Evolutionary conservation across 1,284 basidiomycete species (phyloP).

Genomic region (Mixia osmundae): DNA sequence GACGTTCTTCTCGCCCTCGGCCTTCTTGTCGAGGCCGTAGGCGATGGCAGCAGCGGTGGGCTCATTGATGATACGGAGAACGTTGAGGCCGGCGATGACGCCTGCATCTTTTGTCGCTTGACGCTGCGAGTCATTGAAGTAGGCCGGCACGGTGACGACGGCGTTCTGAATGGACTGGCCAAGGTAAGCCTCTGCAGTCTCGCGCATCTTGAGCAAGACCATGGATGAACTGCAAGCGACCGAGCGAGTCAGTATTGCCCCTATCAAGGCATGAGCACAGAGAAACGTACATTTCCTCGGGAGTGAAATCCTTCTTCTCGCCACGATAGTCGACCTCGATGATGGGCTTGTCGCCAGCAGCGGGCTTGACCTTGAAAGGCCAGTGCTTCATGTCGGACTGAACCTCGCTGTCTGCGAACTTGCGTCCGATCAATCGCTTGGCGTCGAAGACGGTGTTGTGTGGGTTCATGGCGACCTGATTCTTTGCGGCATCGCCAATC

Average conservation of each 20-base stretch:
- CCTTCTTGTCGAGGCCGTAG: slow-evolving; percentile 67
- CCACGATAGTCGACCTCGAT: slow-evolving; percentile 73
- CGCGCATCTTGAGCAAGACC: slow-evolving; percentile 95
- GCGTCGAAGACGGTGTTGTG: slow-evolving; percentile 72
- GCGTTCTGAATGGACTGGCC: slow-evolving; percentile 62
- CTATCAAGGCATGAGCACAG: background rate
- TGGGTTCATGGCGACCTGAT: slow-evolving; percentile 74
- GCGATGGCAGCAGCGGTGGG: slow-evolving; percentile 86
- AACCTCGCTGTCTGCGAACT: slow-evolving; percentile 63
- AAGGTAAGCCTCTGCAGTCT: slow-evolving; percentile 91
- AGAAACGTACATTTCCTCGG: slow-evolving; percentile 88
- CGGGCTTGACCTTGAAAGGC: slow-evolving; percentile 42
- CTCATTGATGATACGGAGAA: slow-evolving; percentile 92
- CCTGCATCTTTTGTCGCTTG: slow-evolving; percentile 91
- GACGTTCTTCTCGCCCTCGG: slow-evolving; percentile 66
- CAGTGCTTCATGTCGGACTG: slow-evolving; percentile 70
- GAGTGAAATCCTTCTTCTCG: slow-evolving; percentile 72
- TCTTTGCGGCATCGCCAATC: slow-evolving; percentile 87
- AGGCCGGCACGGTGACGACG: slow-evolving; percentile 46
- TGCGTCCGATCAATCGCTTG: slow-evolving; percentile 72
- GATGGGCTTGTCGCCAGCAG: slow-evolving; percentile 54
- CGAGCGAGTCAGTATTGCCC: background rate
- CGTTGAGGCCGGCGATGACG: slow-evolving; percentile 66
- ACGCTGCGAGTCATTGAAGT: slow-evolving; percentile 95
- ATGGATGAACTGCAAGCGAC: slow-evolving; percentile 34